Base-by-base conservation (phyloP, 352 stramenopile genomes). In the Phytophthora syringae region DNA sequence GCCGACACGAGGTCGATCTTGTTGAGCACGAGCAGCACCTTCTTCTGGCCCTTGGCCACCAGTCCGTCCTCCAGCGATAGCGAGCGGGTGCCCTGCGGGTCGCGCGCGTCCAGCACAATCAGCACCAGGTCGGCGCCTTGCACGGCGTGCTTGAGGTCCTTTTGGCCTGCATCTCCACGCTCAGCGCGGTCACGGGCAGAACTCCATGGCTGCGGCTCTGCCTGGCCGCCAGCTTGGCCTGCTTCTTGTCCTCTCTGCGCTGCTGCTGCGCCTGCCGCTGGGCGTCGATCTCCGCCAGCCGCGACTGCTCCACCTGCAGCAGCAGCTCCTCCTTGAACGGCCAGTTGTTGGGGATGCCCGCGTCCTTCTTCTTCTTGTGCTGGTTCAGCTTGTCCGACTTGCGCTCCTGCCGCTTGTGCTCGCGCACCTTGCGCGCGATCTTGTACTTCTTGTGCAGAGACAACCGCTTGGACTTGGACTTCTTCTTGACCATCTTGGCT, bases 381-480 rank as follows among this genome's bases (percentile, higher is more conserved):
- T 86, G 82, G 42, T 88, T 88, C 21, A 91, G 66, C 42, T 92
- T 94, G 27, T 94, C 92, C 58, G 96, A 82, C 80, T 99, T 98
- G 47, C 94, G 92, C 64, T 97, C 86, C 76, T 98, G 92, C 25
- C 97, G 90, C 72, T 98, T 92, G 70, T 98, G 97, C 81, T 99
- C 95, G 54, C 82, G 80, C 74, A 95, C 86, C 70, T 94, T 96
- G 63, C 86, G 87, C 39, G 87, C 80, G 70, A 98, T 97, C 79
- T 99, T 99, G 88, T 99, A 99, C 82, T 99, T 99, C 87, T 99
- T 98, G 81, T 99, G 98, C 48, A 99, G 88, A 48, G 97, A 97
- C 55, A 95, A 87, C 44, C 97, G 88, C 77, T 99, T 99, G 24
- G 92, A 98, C 81, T 99, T 98, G 61, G 93, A 93, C 88, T 99